Percentiles rank a stretch among this genome's conserved stretches.
Evolutionary conservation across 139 green algal species (phyloP).

Genomic region (Desmodesmus armatus): DNA sequence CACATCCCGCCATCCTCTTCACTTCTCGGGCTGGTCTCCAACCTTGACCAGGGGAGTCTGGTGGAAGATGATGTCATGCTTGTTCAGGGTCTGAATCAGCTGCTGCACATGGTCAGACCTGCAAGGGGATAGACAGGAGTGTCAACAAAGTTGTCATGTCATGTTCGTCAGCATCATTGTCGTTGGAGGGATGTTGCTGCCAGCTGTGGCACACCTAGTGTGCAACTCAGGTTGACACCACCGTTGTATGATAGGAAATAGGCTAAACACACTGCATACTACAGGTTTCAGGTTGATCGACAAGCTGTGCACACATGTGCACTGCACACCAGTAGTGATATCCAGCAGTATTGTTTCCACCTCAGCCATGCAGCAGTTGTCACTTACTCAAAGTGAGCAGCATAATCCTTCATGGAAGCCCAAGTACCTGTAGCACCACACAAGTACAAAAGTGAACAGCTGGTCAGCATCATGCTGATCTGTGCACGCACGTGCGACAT

Average conservation of each 20-base stretch:
- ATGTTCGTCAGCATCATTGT: neutral
- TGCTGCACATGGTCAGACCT: neutral
- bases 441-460: no score
- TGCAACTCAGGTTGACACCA: neutral
- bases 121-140: neutral
- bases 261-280: neutral
- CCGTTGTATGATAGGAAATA: neutral
- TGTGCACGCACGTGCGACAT: no score
- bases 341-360: no score
- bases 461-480: no score
- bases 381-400: conserved; percentile 14
- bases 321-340: no score
- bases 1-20: no score
- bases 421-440: no score
- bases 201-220: neutral
- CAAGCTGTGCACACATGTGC: neutral
- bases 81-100: neutral
- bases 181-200: neutral
- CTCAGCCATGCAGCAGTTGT: no score
- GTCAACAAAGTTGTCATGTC: neutral
- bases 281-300: neutral
- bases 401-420: neutral
- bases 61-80: conserved; percentile 16
- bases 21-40: neutral
- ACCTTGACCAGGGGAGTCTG: neutral